Evolutionary conservation across 2,329 filamentous ascomycete species (phyloP).

Genomic region (Claviceps digitariae): DNA sequence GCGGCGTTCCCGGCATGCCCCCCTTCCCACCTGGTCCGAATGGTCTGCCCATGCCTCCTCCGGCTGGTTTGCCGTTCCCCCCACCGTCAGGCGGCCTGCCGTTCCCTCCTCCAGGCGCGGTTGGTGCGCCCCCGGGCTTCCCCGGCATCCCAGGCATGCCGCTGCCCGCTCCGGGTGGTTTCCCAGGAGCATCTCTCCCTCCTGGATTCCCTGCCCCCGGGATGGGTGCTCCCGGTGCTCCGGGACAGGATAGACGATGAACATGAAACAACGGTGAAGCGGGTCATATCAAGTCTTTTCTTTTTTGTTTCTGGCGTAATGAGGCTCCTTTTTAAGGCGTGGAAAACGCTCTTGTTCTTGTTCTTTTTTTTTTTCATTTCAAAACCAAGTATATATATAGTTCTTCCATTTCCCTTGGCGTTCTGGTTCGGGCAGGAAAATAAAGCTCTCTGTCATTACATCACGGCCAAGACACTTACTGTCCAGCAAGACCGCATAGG

Average conservation of each 20-base stretch:
- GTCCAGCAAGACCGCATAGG: too few relatives aligned
- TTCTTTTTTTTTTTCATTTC: slow-evolving; percentile 3
- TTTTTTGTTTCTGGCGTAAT: too few relatives aligned
- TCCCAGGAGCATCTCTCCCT: slow-evolving; percentile 23
- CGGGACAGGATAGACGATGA: slow-evolving; percentile 28
- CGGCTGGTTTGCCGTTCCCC: slow-evolving; percentile 23
- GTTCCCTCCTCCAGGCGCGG: slow-evolving; percentile 26
- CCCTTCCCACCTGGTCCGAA: slow-evolving; percentile 30
- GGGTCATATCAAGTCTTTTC: not conserved
- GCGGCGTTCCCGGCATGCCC: slow-evolving; percentile 31
- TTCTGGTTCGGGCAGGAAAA: slow-evolving; percentile 10
- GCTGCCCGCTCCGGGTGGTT: slow-evolving; percentile 30
- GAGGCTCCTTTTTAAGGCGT: too few relatives aligned
- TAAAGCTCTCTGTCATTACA: not conserved
- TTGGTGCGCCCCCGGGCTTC: slow-evolving; percentile 16
- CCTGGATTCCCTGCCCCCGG: slow-evolving; percentile 12
- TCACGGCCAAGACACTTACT: not conserved
- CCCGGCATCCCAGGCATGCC: slow-evolving; percentile 24
- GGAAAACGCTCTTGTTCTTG: too few relatives aligned
- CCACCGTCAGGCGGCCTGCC: slow-evolving; percentile 23
- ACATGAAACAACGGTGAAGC: not conserved
- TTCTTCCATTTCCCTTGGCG: slow-evolving; percentile 15
- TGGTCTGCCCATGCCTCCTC: slow-evolving; percentile 25
- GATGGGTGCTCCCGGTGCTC: slow-evolving; percentile 12
- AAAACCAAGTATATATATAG: slow-evolving; percentile 14